Base-by-base conservation (phyloP, 2,329 filamentous ascomycete genomes). In the Thielaviopsis euricoi region DNA sequence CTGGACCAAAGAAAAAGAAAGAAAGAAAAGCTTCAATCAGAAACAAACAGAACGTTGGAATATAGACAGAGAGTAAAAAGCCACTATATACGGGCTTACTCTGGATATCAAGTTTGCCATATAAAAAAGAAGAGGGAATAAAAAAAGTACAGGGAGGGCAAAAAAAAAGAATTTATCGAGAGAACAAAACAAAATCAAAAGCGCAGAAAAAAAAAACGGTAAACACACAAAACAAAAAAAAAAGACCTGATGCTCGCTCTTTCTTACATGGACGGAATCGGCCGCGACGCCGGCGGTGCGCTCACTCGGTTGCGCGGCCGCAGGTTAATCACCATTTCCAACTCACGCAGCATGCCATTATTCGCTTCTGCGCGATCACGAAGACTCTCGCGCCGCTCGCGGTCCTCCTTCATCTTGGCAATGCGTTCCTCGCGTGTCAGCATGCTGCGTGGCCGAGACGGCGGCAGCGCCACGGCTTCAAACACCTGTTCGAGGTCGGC, bases 391-490 rank as follows among this genome's bases (percentile, higher is more conserved):
- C 87, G 86, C 62, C 80, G 81, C 57, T 82, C 83, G 59, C 91
- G 80, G 51, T 97, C 91, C 67, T 95, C 90, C 64, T 86, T 85
- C 75, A 96, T 89, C 70, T 86, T 91, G 50, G 78, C 76, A 64
- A 97, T 86, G 50, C 93, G 82, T 71, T 98, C 89, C 65, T 95
- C 90, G 65, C 91, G 76, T 1, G 86, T 88, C 63, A 96, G 74
- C 56, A 79, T 76, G 64, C 81, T 86, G 62, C 84, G 78, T 60
- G 86, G 82, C 48, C 84, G 77, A 60, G 85, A 81, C 46, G 84
- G 77, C 6, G 81, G 74, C 59, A 87, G 74, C 1, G 90, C 89
- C 43, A 97, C 81, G 0, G 90, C 93, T 70, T 98, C 93, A 62
- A 95, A 97, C 0, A 98, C 80, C 66, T 95, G 87, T 59, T 81